Conservation (phyloP, 176 grass and related monocot species). For the Tillandsia leiboldiana region DNA sequence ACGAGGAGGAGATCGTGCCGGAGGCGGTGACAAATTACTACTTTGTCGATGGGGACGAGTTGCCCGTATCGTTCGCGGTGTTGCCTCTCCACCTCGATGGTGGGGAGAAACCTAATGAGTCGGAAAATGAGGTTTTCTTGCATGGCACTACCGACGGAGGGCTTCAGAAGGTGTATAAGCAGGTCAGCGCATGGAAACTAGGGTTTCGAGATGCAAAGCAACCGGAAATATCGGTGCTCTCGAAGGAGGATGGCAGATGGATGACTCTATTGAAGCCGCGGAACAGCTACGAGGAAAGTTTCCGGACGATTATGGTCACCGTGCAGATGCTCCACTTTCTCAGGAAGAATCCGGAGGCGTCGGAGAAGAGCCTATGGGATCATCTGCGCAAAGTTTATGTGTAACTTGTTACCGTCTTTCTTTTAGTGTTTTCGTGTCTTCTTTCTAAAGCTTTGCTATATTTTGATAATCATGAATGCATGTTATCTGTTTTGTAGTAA, state of each 20-base stretch:
- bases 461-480: slow-evolving; percentile 8
- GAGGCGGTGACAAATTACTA: slow-evolving; percentile 11
- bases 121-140: background rate
- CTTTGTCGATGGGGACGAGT: slow-evolving; percentile 18
- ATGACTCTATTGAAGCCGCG: slow-evolving; percentile 45
- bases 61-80: slow-evolving; percentile 14
- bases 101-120: background rate
- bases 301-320: slow-evolving; percentile 47
- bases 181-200: slow-evolving; percentile 6
- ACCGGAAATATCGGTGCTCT: slow-evolving; percentile 32
- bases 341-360: slow-evolving; percentile 44
- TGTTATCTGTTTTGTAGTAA: slow-evolving; percentile 44
- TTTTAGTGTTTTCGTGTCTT: background rate
- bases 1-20: slow-evolving; percentile 11
- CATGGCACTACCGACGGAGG: slow-evolving; percentile 9
- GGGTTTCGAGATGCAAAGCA: slow-evolving; percentile 24
- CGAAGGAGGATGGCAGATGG: slow-evolving; percentile 32
- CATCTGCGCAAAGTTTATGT: slow-evolving; percentile 52
- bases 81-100: slow-evolving; percentile 5
- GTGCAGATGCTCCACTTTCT: slow-evolving; percentile 61
- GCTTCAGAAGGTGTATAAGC: slow-evolving; percentile 15
- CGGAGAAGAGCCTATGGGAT: slow-evolving; percentile 54
- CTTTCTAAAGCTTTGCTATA: background rate
- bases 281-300: slow-evolving; percentile 27
- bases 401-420: slow-evolving; percentile 33